Percentiles rank a stretch among this genome's conserved stretches.
Conservation (phyloP, 1,284 basidiomycete species). For the Boletus sp. region DNA sequence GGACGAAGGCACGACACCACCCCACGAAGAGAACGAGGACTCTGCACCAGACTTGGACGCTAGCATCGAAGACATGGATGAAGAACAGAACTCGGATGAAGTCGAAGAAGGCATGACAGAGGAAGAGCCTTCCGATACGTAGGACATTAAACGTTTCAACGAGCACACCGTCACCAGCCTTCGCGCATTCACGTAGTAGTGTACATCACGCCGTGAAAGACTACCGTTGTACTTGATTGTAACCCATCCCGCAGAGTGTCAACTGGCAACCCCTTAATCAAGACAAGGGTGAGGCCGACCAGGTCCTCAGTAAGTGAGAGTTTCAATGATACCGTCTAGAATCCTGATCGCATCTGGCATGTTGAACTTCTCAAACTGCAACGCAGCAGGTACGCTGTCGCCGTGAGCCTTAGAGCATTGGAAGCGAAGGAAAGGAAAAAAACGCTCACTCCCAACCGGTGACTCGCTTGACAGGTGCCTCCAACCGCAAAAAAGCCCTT, state of each 20-base stretch:
- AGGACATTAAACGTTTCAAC: not conserved
- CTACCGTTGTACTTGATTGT: not conserved
- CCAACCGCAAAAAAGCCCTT: slow-evolving; percentile 80
- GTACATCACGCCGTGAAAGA: slow-evolving; percentile 1
- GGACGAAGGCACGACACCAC: slow-evolving; percentile 44
- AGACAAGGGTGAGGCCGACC: not conserved
- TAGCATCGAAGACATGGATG: slow-evolving; percentile 70
- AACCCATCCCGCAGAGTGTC: not conserved
- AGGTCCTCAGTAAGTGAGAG: slow-evolving; percentile 64
- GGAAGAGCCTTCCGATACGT: slow-evolving; percentile 29
- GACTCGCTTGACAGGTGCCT: slow-evolving; percentile 83
- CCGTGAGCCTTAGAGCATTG: slow-evolving; percentile 5
- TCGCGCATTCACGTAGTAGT: not conserved
- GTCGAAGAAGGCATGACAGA: slow-evolving; percentile 26
- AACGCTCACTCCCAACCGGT: slow-evolving; percentile 86
- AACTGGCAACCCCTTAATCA: not conserved
- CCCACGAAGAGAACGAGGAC: slow-evolving; percentile 54
- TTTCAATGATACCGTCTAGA: slow-evolving; percentile 81
- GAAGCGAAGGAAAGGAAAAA: not conserved
- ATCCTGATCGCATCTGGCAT: slow-evolving; percentile 83
- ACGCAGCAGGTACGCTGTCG: slow-evolving; percentile 68
- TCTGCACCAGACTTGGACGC: slow-evolving; percentile 60
- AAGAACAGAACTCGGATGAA: slow-evolving; percentile 38
- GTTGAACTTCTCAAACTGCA: slow-evolving; percentile 88
- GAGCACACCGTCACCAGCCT: not conserved